Conservation (phyloP, 176 grass and related monocot genomes). For the Melocanna baccifera region DNA sequence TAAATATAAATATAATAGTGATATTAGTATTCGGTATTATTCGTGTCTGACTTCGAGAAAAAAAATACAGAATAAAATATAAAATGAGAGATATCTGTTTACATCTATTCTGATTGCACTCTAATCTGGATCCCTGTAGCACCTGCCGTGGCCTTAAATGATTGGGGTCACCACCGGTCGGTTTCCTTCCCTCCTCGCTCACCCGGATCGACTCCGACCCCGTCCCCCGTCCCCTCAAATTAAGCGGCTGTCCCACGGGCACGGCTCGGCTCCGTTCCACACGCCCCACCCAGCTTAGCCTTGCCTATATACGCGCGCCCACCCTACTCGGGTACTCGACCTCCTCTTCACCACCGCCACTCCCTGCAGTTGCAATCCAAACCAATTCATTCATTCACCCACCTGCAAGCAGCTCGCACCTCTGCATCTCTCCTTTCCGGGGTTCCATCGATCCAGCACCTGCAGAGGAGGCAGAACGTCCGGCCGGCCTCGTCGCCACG, state of each 20-base stretch:
- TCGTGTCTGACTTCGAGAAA: no score
- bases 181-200: background rate
- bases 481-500: background rate
- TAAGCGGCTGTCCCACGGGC: background rate
- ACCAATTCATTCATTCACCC: background rate
- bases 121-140: no score
- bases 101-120: no score
- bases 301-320: background rate
- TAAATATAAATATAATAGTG: no score
- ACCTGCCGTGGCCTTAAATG: constrained; percentile 32
- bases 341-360: background rate
- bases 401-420: no score
- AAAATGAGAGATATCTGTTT: no score
- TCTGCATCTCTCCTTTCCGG: background rate
- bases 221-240: background rate
- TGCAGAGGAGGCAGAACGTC: background rate
- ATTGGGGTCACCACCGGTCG: constrained; percentile 24
- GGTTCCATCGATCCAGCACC: background rate
- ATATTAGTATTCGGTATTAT: no score
- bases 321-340: background rate
- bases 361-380: background rate
- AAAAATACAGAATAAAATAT: no score
- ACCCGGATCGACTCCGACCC: background rate
- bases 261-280: background rate
- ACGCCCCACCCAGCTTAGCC: background rate